Base-by-base conservation (phyloP, 257 asterid genomes). In the Scutellaria barbata region DNA sequence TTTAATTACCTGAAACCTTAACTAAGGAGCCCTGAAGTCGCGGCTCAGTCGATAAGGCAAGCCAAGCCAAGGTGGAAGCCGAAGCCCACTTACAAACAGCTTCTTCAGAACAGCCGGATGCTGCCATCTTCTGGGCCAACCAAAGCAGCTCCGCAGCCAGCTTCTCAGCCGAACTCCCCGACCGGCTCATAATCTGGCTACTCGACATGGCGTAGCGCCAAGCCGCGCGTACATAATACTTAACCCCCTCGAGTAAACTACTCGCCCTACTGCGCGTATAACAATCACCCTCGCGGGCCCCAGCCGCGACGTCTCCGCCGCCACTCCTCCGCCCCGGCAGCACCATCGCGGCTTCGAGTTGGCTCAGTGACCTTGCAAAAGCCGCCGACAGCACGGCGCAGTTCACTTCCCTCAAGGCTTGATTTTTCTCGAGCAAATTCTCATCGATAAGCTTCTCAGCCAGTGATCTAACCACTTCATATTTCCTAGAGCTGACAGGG, bases 141-240 rank as follows among this genome's bases (percentile, higher is more conserved):
- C 98, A 93, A 17, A 93, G 80, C 74, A 87, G 68, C 82, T 93
- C 98, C 17, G 98, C 97, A 3, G 94, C 97, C 79, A 86, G 81
- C 81, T 90, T 93, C 85, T 87, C 94, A 35, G 92, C 94, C 76
- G 96, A 93, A 59, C 80, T 63, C 18, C 81, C 87, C 2, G 79
- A 56, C 42, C 78, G 77, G 67, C 81, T 74, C 35, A 30, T 30
- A 45, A 60, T 48, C 81, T 76, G 80, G 12, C 77, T 76, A 83
- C 58, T 74, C 66, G 79, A 69, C 77, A 51, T 81, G 73, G 87
- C 77, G 8, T 77, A 74, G 8, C 78, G 69, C 92, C 83, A 81
- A 63, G 81, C 82, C 54, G 65, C 77, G 11, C 76, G 64, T 7
- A 84, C 84, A 52, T 61, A 87, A 56, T 78, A 73, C 79, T 56